These are phyloP conservation scores for Eucalyptus cladocalyx DNA, from an alignment of 345 rosid genomes.

Conservation along the genomic window DNA sequence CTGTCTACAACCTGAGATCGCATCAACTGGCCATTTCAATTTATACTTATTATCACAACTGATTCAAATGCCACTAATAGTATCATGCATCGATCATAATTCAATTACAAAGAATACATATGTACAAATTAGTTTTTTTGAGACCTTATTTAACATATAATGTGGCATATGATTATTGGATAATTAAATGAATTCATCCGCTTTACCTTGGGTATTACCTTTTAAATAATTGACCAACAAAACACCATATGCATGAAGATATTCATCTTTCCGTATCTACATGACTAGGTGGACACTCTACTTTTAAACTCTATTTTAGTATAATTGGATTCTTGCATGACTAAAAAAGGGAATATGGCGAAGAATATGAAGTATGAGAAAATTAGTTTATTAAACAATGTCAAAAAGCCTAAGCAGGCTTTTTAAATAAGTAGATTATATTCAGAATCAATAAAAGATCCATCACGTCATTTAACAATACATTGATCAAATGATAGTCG, in stretches of 20 bases:
- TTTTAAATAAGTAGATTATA: no score
- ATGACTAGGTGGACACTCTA: neutral
- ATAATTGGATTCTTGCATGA: neutral
- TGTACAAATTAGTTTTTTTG: neutral
- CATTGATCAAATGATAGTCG: no score
- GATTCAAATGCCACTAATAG: neutral
- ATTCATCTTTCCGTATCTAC: no score
- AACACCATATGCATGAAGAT: no score
- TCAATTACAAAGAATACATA: no score
- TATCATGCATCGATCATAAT: neutral
- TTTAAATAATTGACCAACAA: no score
- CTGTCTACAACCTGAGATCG: neutral
- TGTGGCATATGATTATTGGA: neutral
- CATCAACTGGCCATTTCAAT: neutral
- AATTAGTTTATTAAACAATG: no score
- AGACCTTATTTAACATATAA: neutral
- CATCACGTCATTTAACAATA: no score
- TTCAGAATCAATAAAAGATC: no score
- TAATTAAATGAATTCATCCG: neutral
- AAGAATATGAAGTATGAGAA: no score
- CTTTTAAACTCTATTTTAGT: no score
- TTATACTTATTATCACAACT: neutral
- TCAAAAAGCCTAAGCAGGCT: no score
- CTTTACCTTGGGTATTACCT: neutral
- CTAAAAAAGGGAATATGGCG: neutral